Conservation (phyloP, 371 early-diverging fungal genomes). For the Zychaea mexicana region DNA sequence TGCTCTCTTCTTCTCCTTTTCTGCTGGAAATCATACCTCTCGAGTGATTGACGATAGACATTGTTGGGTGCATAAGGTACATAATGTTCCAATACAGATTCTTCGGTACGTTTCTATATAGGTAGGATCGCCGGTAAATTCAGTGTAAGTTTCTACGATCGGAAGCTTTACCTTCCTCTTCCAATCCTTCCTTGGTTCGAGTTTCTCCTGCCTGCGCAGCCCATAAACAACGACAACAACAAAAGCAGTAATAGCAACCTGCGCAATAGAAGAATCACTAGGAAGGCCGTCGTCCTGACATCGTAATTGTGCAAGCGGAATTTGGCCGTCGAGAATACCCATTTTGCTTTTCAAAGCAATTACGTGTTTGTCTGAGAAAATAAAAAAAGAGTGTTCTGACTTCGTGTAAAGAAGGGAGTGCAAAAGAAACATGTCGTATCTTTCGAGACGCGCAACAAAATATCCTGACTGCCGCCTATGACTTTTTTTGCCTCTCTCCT, state of each 20-base stretch:
- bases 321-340: slow-evolving; percentile 35
- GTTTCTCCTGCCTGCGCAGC: too few species aligned
- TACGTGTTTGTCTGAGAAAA: too few species aligned
- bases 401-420: too few species aligned
- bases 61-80: slow-evolving; percentile 39
- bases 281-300: slow-evolving; percentile 51
- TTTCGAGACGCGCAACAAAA: too few species aligned
- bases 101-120: slow-evolving; percentile 40
- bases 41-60: slow-evolving; percentile 17
- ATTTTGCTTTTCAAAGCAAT: slow-evolving; percentile 15
- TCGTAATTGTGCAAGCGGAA: slow-evolving; percentile 25
- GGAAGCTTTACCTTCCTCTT: too few species aligned
- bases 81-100: slow-evolving; percentile 33
- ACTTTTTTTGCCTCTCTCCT: too few species aligned
- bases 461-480: too few species aligned
- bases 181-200: too few species aligned
- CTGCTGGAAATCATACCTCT: slow-evolving; percentile 11
- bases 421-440: too few species aligned
- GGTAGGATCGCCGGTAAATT: neutral
- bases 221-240: neutral
- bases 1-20: neutral
- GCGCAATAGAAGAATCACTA: slow-evolving; percentile 54
- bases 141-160: neutral
- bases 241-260: slow-evolving; percentile 35
- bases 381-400: too few species aligned